phyloP scores from a whole-genome alignment of 495 filamentous ascomycete genomes.

The Podospora tetraspora region DNA sequence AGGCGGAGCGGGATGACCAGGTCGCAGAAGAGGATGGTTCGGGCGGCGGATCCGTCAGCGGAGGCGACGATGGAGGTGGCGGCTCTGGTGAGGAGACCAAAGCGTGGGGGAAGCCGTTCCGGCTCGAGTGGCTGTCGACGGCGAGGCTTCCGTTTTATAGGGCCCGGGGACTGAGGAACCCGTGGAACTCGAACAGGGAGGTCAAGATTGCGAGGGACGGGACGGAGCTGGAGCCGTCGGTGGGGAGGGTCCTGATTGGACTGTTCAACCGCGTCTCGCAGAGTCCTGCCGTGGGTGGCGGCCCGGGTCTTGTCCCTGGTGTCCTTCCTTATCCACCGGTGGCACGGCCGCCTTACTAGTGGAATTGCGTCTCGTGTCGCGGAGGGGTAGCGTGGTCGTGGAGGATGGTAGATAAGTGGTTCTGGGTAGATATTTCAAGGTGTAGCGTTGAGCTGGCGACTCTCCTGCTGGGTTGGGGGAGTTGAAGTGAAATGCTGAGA shows the following conservation, averaged over 20 bases:
- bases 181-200: conserved; percentile 93
- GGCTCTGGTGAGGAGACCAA: conserved; percentile 42
- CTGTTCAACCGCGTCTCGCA: conserved; percentile 61
- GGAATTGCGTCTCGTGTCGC: not conserved
- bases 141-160: conserved; percentile 84
- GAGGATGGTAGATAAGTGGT: not conserved
- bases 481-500: not conserved
- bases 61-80: conserved; percentile 23
- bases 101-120: conserved; percentile 88
- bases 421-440: not conserved
- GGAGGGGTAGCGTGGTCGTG: not conserved
- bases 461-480: not conserved
- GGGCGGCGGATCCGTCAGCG: conserved; percentile 27
- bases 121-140: conserved; percentile 86
- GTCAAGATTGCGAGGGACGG: conserved; percentile 96
- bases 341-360: not conserved
- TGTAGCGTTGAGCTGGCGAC: not conserved
- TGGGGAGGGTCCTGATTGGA: conserved; percentile 70
- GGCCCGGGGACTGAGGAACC: conserved; percentile 84
- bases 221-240: conserved; percentile 81
- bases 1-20: conserved; percentile 59
- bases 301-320: conserved; percentile 8
- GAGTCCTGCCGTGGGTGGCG: conserved; percentile 33
- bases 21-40: conserved; percentile 35
- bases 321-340: conserved; percentile 3